Base-by-base conservation (phyloP, 73 alveolate species). In the Paramecium pentaurelia region DNA sequence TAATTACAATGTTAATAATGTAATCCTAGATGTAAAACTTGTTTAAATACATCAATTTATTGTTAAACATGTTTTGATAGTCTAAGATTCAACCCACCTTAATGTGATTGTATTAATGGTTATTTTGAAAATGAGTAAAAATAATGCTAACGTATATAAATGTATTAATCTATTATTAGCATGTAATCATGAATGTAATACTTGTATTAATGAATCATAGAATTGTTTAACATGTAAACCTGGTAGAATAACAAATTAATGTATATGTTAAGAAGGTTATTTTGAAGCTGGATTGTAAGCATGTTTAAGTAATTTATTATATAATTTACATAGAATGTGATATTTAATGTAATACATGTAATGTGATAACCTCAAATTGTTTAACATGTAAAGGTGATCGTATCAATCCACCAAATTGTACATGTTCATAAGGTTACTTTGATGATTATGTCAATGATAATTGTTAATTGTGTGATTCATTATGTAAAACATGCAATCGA, bases 331-430 rank as follows among this genome's bases (percentile, higher is more conserved):
- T 40, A 54, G 58, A 37, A 75, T 75, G 88, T 75, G 51, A 68
- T 68, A 20, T 68, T 9, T 12, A 68, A 68, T 68, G 84, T 68
- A 28, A 32, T 28, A 32, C 84, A 1, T 68, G 84, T 6, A 32
- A 27, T 11, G 1, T 9, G 2, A 3, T 51, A 28, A 5, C 51
- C 4, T 28, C 45, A 68, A 75, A 75, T 38, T 75, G 88, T 36
- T 75, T 75, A 37, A n/a, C 38, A 32, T 75, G 88, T 75, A 75
- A 75, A 40, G 88, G 88, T 5, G 88, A 75, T 75, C 42, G 88
- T 11, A 75, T 34, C 2, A 36, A 75, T 34, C 4, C 18, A 2
- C 88, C 88, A 32, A 12, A 14, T 5, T 75, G 88, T 75, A 16
- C 11, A 9, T 75, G 88, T 37, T 27, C 32, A 34, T n/a, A 4